phyloP scores from a whole-genome alignment of 371 early-diverging fungal species.

The Mucor mucedo region DNA sequence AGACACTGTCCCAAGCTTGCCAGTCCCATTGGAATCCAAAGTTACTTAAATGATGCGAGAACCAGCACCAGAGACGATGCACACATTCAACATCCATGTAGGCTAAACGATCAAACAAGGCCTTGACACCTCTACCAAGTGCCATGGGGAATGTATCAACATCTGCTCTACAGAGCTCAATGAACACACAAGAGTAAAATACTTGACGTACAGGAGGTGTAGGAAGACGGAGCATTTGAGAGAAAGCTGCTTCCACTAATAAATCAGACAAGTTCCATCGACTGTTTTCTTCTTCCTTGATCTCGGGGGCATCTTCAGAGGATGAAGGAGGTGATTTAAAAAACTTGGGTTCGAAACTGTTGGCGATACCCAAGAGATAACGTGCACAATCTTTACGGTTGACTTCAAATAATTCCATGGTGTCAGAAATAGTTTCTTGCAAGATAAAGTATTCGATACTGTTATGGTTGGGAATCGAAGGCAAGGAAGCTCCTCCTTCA shows the following conservation, averaged over 20 bases:
- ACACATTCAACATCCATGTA: conserved; percentile 88
- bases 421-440: conserved; percentile 81
- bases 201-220: conserved; percentile 65
- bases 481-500: conserved; percentile 36
- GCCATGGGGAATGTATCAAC: conserved; percentile 68
- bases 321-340: conserved; percentile 51
- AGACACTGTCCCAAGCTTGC: conserved; percentile 74
- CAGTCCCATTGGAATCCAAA: conserved; percentile 93
- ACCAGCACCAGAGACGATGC: conserved; percentile 82
- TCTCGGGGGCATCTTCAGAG: conserved; percentile 33
- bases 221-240: conserved; percentile 76
- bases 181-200: conserved; percentile 82
- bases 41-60: conserved; percentile 91
- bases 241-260: conserved; percentile 54
- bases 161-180: conserved; percentile 82
- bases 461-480: conserved; percentile 55
- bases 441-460: conserved; percentile 76
- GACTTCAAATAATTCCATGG: conserved; percentile 74
- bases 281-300: conserved; percentile 19
- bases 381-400: conserved; percentile 85
- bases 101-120: conserved; percentile 66
- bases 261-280: conserved; percentile 47
- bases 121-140: conserved; percentile 62
- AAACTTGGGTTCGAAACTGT: conserved; percentile 60
- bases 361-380: conserved; percentile 66